Base-by-base conservation (phyloP, 768 basidiomycete species). In the Boletus subparvulus region DNA sequence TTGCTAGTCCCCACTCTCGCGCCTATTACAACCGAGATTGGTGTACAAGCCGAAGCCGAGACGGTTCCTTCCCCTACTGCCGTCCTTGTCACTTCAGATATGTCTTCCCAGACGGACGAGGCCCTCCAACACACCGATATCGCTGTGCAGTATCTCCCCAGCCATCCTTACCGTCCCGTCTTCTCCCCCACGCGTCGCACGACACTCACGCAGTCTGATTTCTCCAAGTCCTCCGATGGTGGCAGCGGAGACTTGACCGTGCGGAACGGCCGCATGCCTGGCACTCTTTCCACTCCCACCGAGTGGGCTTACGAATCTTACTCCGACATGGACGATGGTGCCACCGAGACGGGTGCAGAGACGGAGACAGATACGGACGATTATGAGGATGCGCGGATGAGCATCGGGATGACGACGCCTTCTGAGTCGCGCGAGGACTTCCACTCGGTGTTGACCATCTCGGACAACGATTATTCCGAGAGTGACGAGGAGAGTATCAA, bases 351-450 rank as follows among this genome's bases (percentile, higher is more conserved):
- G 0, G 88, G 85, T 42, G 79, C 80, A 1, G 88, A 85, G 48
- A 82, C 83, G 0, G 88, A 87, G 56, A 84, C 84, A 0, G 89
- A 90, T 42, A 71, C 67, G 35, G 89, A 86, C 17, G 84, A 92
- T 56, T 93, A 90, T 63, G 78, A 86, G 2, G 93, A 95, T 58
- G 84, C 93, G 2, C 76, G 85, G 44, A 85, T 87, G 67, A 92
- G 80, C 39, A 70, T 83, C 26, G 74, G 74, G 12, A 76, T 82
- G 61, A 78, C 83, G 70, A 85, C 85, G 1, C 88, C 91, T 4
- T 84, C 83, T 4, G 81, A 81, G 55, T 87, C 88, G 48, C 74
- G 74, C 32, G 84, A 88, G 36, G 88, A 90, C 62, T 90, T 90
- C 81, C 84, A 92, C 67, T 91, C 88, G 7, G 76, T 88, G 68